phyloP scores from a whole-genome alignment of 352 stramenopile species.

The Plasmopara halstedii region DNA sequence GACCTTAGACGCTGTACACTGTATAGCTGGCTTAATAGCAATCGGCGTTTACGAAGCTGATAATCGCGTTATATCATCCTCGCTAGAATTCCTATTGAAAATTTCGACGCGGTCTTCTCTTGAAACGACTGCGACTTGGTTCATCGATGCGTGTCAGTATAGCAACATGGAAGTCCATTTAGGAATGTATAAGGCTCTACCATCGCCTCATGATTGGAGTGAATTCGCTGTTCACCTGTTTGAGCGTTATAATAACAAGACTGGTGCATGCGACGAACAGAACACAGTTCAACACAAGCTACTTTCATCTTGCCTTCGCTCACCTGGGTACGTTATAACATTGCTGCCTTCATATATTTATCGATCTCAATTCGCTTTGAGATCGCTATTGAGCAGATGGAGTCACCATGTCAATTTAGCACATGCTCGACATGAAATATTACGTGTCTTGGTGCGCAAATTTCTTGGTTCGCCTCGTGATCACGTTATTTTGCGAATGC shows the following conservation, averaged over 20 bases:
- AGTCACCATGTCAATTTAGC: conserved; percentile 9
- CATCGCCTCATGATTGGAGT: conserved; percentile 13
- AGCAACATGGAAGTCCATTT: conserved; percentile 2
- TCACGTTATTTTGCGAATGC: conserved; percentile 27
- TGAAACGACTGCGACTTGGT: conserved; percentile 18
- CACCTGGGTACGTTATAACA: conserved; percentile 20
- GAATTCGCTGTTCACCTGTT: not conserved
- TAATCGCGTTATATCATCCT: conserved; percentile 2
- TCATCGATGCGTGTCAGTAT: conserved; percentile 27
- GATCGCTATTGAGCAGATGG: conserved; percentile 21
- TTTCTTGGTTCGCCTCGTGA: conserved; percentile 39
- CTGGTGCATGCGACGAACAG: not conserved
- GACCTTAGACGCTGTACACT: conserved; percentile 16
- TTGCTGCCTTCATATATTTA: not conserved
- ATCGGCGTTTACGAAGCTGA: not conserved
- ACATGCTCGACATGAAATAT: conserved; percentile 9
- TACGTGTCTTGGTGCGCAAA: conserved; percentile 30
- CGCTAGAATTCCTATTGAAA: conserved; percentile 21
- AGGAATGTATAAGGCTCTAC: not conserved
- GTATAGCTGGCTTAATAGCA: conserved; percentile 11
- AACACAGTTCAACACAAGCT: conserved; percentile 22
- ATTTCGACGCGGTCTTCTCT: conserved; percentile 6
- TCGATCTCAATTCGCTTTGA: not conserved
- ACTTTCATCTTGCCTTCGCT: conserved; percentile 21
- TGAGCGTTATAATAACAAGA: not conserved